Base-by-base conservation (phyloP, 108 stramenopile species). In the Pseudonitzschia multiseries region DNA sequence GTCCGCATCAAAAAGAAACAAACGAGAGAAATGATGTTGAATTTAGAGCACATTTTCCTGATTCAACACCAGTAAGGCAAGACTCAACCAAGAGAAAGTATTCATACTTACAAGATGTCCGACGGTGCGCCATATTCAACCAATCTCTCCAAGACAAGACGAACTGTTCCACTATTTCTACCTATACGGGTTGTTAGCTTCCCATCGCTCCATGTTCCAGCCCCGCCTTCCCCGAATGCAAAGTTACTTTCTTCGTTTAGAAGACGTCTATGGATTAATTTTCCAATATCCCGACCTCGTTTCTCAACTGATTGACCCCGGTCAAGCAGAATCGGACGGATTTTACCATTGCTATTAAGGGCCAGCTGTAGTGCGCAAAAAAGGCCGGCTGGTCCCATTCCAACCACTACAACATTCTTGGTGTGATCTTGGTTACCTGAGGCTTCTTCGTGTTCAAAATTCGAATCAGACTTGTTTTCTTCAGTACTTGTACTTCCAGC, bases 201-300 rank as follows among this genome's bases (percentile, higher is more conserved):
- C 18, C 97, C 97, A 78, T 98, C 97, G 60, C 88, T 89, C 96
- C 96, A 98, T 0, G 97, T 98, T 21, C 97, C 97, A 41, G 97
- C 97, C 40, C 97, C 97, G 46, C 97, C 97, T 79, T 98, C 97
- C 2, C 97, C 97, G 73, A 94, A 98, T 43, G 88, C 86, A 80
- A 97, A 92, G 71, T 98, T 98, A 63, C 79, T 82, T 69, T 95
- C 91, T 14, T 77, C 57, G 57, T 79, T 70, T 32, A 73, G 36
- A 28, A 64, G 17, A 1, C 81, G 52, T 51, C 95, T 72, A 43
- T 89, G 83, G 1, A 97, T 91, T 27, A 98, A 73, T 28, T 89
- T 91, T 21, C 96, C 96, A 74, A 98, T 96, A 70, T 93, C 93
- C 26, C 83, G 84, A 21, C 96, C 97, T 68, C 97, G 79, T 20